Base-by-base conservation (phyloP, 768 basidiomycete species). In the Macrocybe gigantea region DNA sequence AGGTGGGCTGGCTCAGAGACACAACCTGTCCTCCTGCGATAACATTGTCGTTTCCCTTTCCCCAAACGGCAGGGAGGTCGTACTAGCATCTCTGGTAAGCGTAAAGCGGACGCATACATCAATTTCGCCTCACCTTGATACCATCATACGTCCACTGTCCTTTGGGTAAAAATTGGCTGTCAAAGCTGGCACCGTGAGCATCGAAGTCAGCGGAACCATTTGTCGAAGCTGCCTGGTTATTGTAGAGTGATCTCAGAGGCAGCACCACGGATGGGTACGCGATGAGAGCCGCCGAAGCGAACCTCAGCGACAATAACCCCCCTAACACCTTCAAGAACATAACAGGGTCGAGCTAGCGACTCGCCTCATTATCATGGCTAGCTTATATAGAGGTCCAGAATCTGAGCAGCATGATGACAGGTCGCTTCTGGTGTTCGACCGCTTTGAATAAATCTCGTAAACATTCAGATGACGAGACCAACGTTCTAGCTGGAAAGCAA, bases 201-300 rank as follows among this genome's bases (percentile, higher is more conserved):
- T 75, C 66, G 44, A 77, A 77, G 55, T 68, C 55, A 12, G 71
- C 71, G 9, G 67, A 60, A 1, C 68, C 68, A 41, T 70, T 51
- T 0, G 63, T 14, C 1, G 73, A 71, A 5, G 74, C 72, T 5
- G 73, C 74, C 46, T 72, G 68, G 44, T 76, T 76, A 7, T 76
- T 49, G 49, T 74, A 61, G 12, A 72, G 45, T 33, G 44, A 36
- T 5, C 48, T 45, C 0, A 77, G 43, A 5, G 64, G 53, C 11
- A 75, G 35, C 5, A 59, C 35, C 2, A 49, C 52, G 4, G 69
- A 72, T 5, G 66, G 63, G 49, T 68, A 74, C 22, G 22, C 22
- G 22, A 22, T 22, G 22, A 22, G 22, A 22, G 22, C 22, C 22
- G 22, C 22, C 22, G 22, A 22, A 22, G 22, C 22, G 22, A 22